Base-by-base conservation (phyloP, 108 stramenopile genomes). In the Seminavis robusta region DNA sequence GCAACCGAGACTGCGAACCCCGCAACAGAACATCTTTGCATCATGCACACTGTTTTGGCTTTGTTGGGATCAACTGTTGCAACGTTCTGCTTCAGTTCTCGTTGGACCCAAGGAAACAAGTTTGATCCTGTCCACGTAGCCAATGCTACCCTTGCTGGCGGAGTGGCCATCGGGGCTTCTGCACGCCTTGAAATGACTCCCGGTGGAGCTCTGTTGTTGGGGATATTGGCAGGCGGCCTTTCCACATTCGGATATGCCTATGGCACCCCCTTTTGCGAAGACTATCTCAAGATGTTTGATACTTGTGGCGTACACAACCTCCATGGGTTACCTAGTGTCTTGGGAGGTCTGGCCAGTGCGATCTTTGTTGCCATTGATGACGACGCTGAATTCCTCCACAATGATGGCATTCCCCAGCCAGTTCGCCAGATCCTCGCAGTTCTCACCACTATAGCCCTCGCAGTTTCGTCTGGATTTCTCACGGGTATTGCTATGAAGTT, bases 101-200 rank as follows among this genome's bases (percentile, higher is more conserved):
- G 45, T 0, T 47, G 74, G 39, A 17, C 21, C 36, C 61, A 62
- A 25, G 65, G 69, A 28, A 73, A n/a, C n/a, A n/a, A 71, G 33
- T 67, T 81, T 23, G 56, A 67, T 47, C 44, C 65, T 27, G 80
- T 72, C 7, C 71, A 81, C 44, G 41, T 81, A 10, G 54, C 51
- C 33, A 81, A 81, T 39, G 67, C 80, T 21, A 77, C 75, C n/a
- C 44, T 81, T 29, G 80, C 80, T 9, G 80, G 80, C 0, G 80
- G 80, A 23, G 80, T 81, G 11, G 72, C 76, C 21, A 54, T 81
- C 43, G 80, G 80, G 20, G 23, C 56, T 4, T 16, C 76, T 6
- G 72, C 69, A 13, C 56, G 67, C 40, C 33, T 81, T 9, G 16
- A 24, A 47, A 63, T 77, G 57, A 32, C 29, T 10, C 76, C 73